Conservation (phyloP, 2,329 filamentous ascomycete genomes). For the Colletotrichum spinosum region DNA sequence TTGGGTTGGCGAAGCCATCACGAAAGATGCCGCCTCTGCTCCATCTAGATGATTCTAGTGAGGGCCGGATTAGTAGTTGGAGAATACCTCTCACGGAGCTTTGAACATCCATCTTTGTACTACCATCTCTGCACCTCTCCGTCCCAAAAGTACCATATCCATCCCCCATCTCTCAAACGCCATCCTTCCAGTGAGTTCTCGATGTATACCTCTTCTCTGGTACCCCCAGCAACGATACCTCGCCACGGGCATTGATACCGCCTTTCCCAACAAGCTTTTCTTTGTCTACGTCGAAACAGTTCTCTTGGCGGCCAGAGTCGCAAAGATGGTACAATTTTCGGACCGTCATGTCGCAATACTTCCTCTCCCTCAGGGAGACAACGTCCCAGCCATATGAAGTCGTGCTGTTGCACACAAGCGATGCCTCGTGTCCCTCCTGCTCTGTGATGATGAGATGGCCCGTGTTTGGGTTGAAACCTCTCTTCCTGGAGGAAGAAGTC, state of each 20-base stretch:
- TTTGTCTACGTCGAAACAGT: constrained; percentile 22
- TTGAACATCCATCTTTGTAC: no score
- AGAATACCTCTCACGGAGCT: no score
- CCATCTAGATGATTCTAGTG: no score
- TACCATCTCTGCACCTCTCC: no score
- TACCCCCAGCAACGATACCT: background rate
- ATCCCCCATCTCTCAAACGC: no score
- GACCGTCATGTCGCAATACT: constrained; percentile 48
- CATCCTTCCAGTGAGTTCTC: constrained; percentile 3
- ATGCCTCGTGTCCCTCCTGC: constrained; percentile 43
- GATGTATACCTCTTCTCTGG: constrained; percentile 4
- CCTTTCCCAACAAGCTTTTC: constrained; percentile 2
- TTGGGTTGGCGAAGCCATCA: no score
- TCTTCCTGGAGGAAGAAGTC: background rate
- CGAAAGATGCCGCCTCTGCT: no score
- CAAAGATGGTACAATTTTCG: constrained; percentile 45
- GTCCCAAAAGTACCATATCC: no score
- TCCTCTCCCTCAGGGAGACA: constrained; percentile 43
- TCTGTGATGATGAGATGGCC: constrained; percentile 41
- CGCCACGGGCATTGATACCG: constrained; percentile 8
- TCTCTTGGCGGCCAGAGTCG: background rate
- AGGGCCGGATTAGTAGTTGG: no score
- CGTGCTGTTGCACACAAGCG: constrained; percentile 44
- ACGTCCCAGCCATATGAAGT: constrained; percentile 47
- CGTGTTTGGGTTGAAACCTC: constrained; percentile 6